These are phyloP conservation scores for Kuraishia cidri DNA, from an alignment of 805 yeast species.

Conservation along the genomic window DNA sequence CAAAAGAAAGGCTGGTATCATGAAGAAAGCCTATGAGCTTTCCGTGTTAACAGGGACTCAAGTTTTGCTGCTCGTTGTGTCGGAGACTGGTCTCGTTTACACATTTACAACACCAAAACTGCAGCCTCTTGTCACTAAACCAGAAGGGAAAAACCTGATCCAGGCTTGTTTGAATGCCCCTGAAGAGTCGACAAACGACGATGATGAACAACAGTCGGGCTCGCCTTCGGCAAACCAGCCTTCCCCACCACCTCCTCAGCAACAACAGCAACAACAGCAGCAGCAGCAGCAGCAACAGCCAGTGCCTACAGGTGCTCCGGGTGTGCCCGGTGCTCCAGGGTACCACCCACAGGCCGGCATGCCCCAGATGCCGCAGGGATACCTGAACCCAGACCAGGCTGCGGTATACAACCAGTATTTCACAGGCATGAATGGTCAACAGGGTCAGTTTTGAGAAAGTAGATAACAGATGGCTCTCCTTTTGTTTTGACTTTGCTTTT, in stretches of 20 bases:
- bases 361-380: constrained; percentile 35
- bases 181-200: constrained; percentile 63
- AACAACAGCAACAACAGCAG: constrained; percentile 19
- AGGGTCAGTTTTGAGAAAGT: constrained; percentile 43
- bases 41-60: constrained; percentile 97
- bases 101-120: constrained; percentile 98
- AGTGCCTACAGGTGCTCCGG: neutral
- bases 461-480: constrained; percentile 1
- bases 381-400: constrained; percentile 41
- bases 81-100: constrained; percentile 97
- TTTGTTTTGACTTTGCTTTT: neutral
- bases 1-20: constrained; percentile 96
- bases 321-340: constrained; percentile 1
- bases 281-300: constrained; percentile 7
- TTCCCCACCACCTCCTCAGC: constrained; percentile 18
- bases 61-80: constrained; percentile 86
- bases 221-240: too few species aligned
- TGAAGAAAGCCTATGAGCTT: constrained; percentile 98
- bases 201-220: constrained; percentile 33
- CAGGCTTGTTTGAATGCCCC: constrained; percentile 97
- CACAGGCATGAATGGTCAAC: constrained; percentile 48
- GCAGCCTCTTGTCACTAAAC: constrained; percentile 94
- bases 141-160: constrained; percentile 93
- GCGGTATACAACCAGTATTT: constrained; percentile 60
- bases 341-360: constrained; percentile 8